Evolutionary conservation across 2,329 filamentous ascomycete species (phyloP), one percentile per base, ranked within the genome.

Genomic region (Ophiostoma triangulosporum): DNA sequence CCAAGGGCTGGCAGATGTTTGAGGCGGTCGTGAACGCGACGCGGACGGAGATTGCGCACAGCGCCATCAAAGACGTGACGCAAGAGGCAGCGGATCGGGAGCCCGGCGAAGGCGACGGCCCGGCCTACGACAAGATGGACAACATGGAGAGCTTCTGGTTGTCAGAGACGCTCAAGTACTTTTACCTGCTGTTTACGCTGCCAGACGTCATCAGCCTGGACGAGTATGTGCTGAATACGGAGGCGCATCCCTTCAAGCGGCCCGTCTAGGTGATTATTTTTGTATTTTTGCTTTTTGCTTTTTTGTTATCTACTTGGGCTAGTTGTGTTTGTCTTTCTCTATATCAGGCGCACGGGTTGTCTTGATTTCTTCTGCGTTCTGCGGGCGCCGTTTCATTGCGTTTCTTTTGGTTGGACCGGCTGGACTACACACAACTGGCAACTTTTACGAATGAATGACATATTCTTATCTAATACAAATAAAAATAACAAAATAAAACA

Each of bases 91-190:
- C n/a, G n/a, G n/a, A n/a, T n/a, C n/a, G n/a, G n/a, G n/a, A n/a
- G n/a, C n/a, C n/a, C n/a, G n/a, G n/a, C n/a, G n/a, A n/a, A n/a
- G n/a, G n/a, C n/a, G n/a, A n/a, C n/a, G n/a, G n/a, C n/a, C n/a
- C n/a, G n/a, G n/a, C n/a, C n/a, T n/a, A n/a, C 7, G 62, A 61
- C 9, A 69, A 74, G 53, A 64, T 67, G 36, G 78, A 89, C 64
- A 72, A 74, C 60, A 90, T 91, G 86, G 85, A 95, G 70, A 90
- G 85, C 63, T 95, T 94, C 67, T 95, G 89, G 87, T 73, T 88
- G 57, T 86, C 86, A 3, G 89, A 95, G 73, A 95, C 88, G 38
- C 71, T 95, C 61, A 96, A 95, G 72, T 95, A 95, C 64, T 95
- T 93, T 60, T 95, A 88, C 65, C 67, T 95, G 54, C 73, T 95